Evolutionary conservation across 2,329 filamentous ascomycete genomes (phyloP).

Genomic region (Paramyrothecium sp.): DNA sequence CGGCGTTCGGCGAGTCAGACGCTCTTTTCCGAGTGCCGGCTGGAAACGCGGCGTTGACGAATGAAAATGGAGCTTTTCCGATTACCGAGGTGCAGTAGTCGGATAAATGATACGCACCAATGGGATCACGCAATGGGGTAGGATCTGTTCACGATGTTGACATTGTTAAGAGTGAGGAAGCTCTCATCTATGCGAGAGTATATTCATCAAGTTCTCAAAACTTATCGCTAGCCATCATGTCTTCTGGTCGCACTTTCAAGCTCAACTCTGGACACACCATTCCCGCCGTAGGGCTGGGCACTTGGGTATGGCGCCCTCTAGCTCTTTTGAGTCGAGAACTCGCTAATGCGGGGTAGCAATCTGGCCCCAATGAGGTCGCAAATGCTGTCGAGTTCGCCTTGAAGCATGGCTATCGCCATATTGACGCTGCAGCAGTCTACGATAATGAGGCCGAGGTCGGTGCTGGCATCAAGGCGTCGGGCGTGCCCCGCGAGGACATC

Average conservation of each 20-base stretch:
- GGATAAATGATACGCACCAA: background rate
- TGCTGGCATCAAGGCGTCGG: constrained; percentile 36
- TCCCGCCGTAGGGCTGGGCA: constrained; percentile 29
- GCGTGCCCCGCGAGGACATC: constrained; percentile 37
- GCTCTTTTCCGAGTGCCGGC: background rate
- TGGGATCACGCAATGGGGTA: background rate
- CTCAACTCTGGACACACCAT: constrained; percentile 28
- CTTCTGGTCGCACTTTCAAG: constrained; percentile 21
- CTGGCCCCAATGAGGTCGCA: constrained; percentile 52
- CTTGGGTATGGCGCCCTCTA: constrained; percentile 22
- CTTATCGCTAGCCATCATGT: constrained; percentile 13
- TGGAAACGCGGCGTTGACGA: background rate
- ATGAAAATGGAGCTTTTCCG: background rate
- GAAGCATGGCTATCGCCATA: constrained; percentile 40
- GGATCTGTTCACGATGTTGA: background rate
- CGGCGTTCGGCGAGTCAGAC: too few species aligned
- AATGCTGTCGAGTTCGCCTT: constrained; percentile 40
- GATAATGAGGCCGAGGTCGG: constrained; percentile 43
- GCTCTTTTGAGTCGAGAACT: background rate
- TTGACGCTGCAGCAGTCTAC: constrained; percentile 48
- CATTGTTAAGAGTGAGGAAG: background rate
- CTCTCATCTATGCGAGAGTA: background rate
- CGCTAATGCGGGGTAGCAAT: constrained; percentile 3
- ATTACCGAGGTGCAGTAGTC: background rate
- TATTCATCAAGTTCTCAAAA: background rate